phyloP scores from a whole-genome alignment of 2,329 filamentous ascomycete species.

The Penicillium sp. region DNA sequence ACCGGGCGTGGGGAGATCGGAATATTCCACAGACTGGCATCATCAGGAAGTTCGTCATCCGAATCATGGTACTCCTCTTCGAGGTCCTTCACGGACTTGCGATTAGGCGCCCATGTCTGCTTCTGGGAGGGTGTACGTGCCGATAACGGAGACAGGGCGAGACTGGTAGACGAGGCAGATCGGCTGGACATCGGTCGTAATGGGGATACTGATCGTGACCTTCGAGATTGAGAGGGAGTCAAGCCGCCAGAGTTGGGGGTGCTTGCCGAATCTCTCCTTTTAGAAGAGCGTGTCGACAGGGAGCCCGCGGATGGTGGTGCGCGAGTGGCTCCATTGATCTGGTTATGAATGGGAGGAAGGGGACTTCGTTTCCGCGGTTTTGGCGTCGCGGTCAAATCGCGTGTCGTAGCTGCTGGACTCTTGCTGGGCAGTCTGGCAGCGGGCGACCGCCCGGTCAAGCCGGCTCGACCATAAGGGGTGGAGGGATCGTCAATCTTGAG shows the following conservation, averaged over 20 bases:
- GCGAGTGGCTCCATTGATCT: slow-evolving; percentile 27
- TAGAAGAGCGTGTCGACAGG: slow-evolving; percentile 25
- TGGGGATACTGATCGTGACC: slow-evolving; percentile 33
- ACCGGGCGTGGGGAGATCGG: slow-evolving; percentile 49
- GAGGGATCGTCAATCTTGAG: slow-evolving; percentile 30
- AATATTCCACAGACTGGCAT: slow-evolving; percentile 53
- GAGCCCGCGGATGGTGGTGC: slow-evolving; percentile 27
- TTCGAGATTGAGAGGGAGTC: slow-evolving; percentile 29
- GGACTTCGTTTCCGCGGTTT: slow-evolving; percentile 25
- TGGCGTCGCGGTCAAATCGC: slow-evolving; percentile 35
- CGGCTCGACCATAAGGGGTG: slow-evolving; percentile 30
- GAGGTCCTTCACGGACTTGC: slow-evolving; percentile 50
- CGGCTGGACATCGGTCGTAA: slow-evolving; percentile 27
- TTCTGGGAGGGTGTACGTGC: slow-evolving; percentile 32
- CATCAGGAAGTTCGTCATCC: slow-evolving; percentile 52
- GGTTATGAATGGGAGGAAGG: slow-evolving; percentile 26
- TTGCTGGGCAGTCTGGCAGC: slow-evolving; percentile 29
- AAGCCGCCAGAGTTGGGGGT: slow-evolving; percentile 27
- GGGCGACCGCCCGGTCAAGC: slow-evolving; percentile 28
- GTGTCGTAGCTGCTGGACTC: slow-evolving; percentile 29
- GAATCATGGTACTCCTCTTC: slow-evolving; percentile 54
- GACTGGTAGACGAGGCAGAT: slow-evolving; percentile 27
- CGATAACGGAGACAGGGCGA: slow-evolving; percentile 28
- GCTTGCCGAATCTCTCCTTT: slow-evolving; percentile 22
- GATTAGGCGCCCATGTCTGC: slow-evolving; percentile 44